These are phyloP conservation scores for Endoconidiophora polonica DNA, from an alignment of 2,329 filamentous ascomycete species.

Conservation along the genomic window DNA sequence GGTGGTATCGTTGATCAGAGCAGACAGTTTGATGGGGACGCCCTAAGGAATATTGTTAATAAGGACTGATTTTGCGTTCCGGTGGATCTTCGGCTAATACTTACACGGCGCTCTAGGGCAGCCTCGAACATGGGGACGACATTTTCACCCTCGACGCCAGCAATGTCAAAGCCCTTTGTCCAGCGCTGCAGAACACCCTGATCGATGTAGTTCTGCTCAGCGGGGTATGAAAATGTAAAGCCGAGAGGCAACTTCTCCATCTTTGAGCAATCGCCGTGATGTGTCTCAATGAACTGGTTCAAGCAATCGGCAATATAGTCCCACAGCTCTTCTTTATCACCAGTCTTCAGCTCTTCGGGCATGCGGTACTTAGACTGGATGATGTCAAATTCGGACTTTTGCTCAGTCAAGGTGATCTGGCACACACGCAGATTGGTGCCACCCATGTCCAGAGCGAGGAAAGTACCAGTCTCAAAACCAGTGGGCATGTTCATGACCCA, in stretches of 20 bases:
- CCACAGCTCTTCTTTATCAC: constrained; percentile 73
- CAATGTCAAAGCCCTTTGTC: constrained; percentile 96
- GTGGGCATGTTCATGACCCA: constrained; percentile 87
- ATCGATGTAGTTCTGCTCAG: constrained; percentile 83
- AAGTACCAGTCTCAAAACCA: constrained; percentile 75
- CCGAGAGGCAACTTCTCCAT: constrained; percentile 59
- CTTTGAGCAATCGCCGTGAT: constrained; percentile 51
- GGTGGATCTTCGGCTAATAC: constrained; percentile 8
- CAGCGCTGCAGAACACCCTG: constrained; percentile 84
- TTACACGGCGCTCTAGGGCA: constrained; percentile 44
- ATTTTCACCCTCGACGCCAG: constrained; percentile 77
- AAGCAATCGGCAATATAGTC: constrained; percentile 89
- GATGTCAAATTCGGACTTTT: constrained; percentile 83
- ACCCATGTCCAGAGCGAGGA: constrained; percentile 84
- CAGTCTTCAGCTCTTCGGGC: constrained; percentile 81
- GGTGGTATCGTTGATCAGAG: constrained; percentile 94
- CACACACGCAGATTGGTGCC: constrained; percentile 92
- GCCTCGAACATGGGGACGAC: constrained; percentile 77
- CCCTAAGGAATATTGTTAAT: constrained; percentile 33
- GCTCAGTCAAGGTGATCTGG: constrained; percentile 73
- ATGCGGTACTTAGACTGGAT: constrained; percentile 93
- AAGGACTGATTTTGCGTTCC: constrained; percentile 15
- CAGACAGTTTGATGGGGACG: constrained; percentile 81
- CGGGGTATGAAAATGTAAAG: constrained; percentile 94
- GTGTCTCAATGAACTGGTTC: constrained; percentile 74